These are phyloP conservation scores for Beauveria caledonica DNA, from an alignment of 2,329 filamentous ascomycete genomes.

Conservation along the genomic window DNA sequence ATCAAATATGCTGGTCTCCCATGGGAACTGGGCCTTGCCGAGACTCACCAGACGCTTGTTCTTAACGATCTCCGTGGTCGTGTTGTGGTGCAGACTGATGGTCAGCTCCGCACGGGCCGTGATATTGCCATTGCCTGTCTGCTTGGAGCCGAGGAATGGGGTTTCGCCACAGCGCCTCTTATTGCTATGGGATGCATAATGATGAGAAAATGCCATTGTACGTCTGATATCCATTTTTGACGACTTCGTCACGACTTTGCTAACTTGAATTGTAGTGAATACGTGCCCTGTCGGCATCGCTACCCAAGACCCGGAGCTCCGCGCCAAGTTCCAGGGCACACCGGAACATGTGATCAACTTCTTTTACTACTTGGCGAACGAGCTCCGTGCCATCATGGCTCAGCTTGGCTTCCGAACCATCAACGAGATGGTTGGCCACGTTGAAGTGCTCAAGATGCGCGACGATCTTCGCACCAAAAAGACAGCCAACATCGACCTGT, in stretches of 20 bases:
- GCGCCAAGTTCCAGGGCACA: constrained; percentile 87
- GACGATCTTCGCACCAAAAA: constrained; percentile 84
- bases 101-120: constrained; percentile 83
- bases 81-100: constrained; percentile 93
- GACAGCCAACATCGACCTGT: constrained; percentile 88
- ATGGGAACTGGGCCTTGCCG: constrained; percentile 92
- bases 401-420: constrained; percentile 89
- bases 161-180: constrained; percentile 87
- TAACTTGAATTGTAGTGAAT: constrained; percentile 35
- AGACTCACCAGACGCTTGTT: constrained; percentile 93
- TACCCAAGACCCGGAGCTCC: constrained; percentile 87
- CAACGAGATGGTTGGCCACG: constrained; percentile 95
- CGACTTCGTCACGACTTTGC: background rate
- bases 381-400: constrained; percentile 94
- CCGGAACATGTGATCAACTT: constrained; percentile 98
- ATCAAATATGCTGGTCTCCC: constrained; percentile 97
- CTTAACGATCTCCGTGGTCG: constrained; percentile 92
- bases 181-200: constrained; percentile 97
- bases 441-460: constrained; percentile 75
- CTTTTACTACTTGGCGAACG: constrained; percentile 96
- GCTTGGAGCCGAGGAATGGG: constrained; percentile 96
- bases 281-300: constrained; percentile 90
- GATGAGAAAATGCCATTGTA: constrained; percentile 67
- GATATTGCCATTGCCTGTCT: constrained; percentile 92
- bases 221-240: background rate